Conservation (phyloP, 2,329 filamentous ascomycete species). For the Eutypa lata region DNA sequence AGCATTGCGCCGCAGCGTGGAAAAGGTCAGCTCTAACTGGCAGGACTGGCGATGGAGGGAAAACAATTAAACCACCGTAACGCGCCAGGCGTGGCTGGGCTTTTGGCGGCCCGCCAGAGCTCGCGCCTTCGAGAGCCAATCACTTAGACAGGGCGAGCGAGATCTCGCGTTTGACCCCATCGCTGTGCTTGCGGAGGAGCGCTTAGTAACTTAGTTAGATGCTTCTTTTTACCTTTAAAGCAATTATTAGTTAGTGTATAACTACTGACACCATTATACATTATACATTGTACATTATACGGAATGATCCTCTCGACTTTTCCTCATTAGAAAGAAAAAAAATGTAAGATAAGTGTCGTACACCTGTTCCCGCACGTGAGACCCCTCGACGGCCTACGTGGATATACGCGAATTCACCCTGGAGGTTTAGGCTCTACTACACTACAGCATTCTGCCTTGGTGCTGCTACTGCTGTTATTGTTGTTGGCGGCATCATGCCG, state of each 20-base stretch:
- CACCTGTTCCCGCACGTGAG: too few relatives aligned
- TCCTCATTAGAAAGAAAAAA: too few relatives aligned
- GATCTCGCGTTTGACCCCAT: conserved; percentile 3
- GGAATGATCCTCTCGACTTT: too few relatives aligned
- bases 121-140: conserved; percentile 20
- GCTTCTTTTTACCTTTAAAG: neutral
- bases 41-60: neutral
- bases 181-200: neutral
- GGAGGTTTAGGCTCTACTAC: too few relatives aligned
- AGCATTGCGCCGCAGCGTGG: neutral
- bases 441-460: too few relatives aligned
- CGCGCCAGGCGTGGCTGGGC: conserved; percentile 17
- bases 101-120: conserved; percentile 16
- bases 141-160: conserved; percentile 21
- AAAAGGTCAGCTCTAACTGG: neutral
- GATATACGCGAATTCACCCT: too few relatives aligned
- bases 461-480: too few relatives aligned
- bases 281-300: too few relatives aligned
- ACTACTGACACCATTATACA: too few relatives aligned
- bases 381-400: too few relatives aligned
- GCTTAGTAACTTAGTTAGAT: neutral
- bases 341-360: too few relatives aligned
- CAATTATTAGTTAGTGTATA: neutral
- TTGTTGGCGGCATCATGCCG: too few relatives aligned
- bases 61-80: conserved; percentile 12